Base-by-base conservation (phyloP, 768 basidiomycete genomes). In the Rubroboletus pulcherrimus region DNA sequence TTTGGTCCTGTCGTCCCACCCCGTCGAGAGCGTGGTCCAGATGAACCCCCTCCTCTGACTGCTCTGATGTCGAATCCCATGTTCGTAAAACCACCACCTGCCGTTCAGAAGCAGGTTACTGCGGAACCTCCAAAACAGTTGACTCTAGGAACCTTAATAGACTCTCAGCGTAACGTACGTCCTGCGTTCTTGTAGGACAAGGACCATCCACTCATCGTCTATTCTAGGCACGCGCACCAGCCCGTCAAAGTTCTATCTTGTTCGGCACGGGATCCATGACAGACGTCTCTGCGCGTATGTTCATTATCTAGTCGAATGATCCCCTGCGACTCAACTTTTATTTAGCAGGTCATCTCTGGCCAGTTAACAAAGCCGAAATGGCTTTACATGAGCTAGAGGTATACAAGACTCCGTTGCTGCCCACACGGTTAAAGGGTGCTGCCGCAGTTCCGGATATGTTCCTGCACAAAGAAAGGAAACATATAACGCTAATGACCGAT, bases 381-480 rank as follows among this genome's bases (percentile, higher is more conserved):
- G 84, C 84, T 15, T 75, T 91, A 6, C 83, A 86, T 41, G 85
- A 87, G 61, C 73, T 89, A 43, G 88, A 91, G 59, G 77, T 87
- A 31, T 91, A 90, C 75, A 87, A 85, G 72, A 91, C 87, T 1
- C 89, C 89, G 7, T 78, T 91, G 43, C 62, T 90, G 15, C 87
- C 89, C 11, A 83, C 86, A n/a, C 78, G 78, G 19, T 68, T 62
- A 58, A 78, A 63, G 65, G 76, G 62, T 26, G 69, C 78, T 7
- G 67, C 74, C 6, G 71, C 71, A 4, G 72, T 80, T 39, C 83
- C 85, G 7, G 83, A 86, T 56, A 79, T 88, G 72, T 89, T 90
- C 72, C 75, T 82, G 58, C 75, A 82, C 7, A 77, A 74, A 57
- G 75, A 75, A 63, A 66, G 57, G 39, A 74, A 73, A n/a, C 66